A percentile compares a stretch with the other conserved stretches of the same genome.
phyloP scores from a whole-genome alignment of 306 rosid species.

The Gynostemma pentaphyllum region DNA sequence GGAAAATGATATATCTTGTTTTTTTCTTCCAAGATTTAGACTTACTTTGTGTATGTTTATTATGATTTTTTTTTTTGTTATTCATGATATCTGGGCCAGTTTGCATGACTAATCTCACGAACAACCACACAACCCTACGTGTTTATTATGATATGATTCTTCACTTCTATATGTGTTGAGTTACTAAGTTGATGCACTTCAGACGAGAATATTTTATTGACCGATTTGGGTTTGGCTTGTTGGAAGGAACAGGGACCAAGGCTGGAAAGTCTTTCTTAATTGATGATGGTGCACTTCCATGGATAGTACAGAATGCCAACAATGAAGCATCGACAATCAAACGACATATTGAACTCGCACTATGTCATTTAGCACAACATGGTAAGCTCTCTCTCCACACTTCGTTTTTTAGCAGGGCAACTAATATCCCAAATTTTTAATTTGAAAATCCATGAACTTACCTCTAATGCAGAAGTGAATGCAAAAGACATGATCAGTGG shows the following conservation, averaged over 20 bases:
- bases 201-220: neutral
- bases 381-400: slow-evolving; percentile 30
- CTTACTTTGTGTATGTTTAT: neutral
- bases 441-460: neutral
- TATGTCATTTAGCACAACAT: slow-evolving; percentile 92
- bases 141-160: neutral
- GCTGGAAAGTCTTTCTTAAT: slow-evolving; percentile 74
- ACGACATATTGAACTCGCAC: slow-evolving; percentile 94
- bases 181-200: neutral
- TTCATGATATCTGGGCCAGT: no score
- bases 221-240: neutral
- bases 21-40: neutral
- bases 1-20: neutral
- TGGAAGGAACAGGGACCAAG: slow-evolving; percentile 51
- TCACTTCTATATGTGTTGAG: no score
- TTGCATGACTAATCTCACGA: no score
- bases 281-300: slow-evolving; percentile 91
- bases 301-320: slow-evolving; percentile 95
- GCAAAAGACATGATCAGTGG: slow-evolving; percentile 84
- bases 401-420: neutral
- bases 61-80: no score
- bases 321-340: slow-evolving; percentile 77
- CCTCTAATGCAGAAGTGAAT: slow-evolving; percentile 56
- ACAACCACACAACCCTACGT: no score
- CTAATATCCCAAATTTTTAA: neutral